Base-by-base conservation (phyloP, 2,329 filamentous ascomycete genomes). In the Lecanicillium sp. region DNA sequence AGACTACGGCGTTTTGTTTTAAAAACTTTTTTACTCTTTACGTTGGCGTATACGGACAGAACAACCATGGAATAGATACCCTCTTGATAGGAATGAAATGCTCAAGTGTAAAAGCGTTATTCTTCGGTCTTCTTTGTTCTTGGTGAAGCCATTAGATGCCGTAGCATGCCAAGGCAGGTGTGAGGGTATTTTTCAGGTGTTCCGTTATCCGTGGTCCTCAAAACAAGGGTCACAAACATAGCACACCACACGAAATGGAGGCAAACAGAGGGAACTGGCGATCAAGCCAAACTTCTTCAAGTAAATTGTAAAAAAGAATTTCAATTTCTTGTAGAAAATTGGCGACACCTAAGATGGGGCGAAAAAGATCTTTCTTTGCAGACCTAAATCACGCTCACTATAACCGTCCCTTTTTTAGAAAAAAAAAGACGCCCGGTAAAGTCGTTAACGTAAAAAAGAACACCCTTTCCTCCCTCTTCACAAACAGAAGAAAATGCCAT, bases 211-310 rank as follows among this genome's bases (percentile, higher is more conserved):
- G 6, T n/a, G n/a, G n/a, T n/a, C n/a, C n/a, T n/a, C n/a, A n/a
- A n/a, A 19, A 16, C 6, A 16, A 27, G 15, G 14, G 15, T 29
- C 32, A 43, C 35, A 38, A 14, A 56, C 52, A 43, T 45, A n/a
- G 54, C 53, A 59, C 51, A 42, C 31, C 29, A 34, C n/a, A 47
- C 34, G 34, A 38, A 41, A 45, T 43, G 40, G 44, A 43, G 42
- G 44, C 44, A 48, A 54, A 49, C 50, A 51, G n/a, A 60, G 62
- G 66, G 33, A 41, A 38, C 73, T 94, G 87, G 87, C 87, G 79
- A 88, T 94, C 87, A 86, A 94, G 86, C 86, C 37, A 37, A 60
- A 92, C 78, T 75, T 85, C 81, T 69, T 71, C 69, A 56, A 62
- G 63, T 55, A 56, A 41, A 51, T 56, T 59, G 18, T 20, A 36